Evolutionary conservation across 164 flowering plant genomes (phyloP).

Genomic region (Platanus orientalis): DNA sequence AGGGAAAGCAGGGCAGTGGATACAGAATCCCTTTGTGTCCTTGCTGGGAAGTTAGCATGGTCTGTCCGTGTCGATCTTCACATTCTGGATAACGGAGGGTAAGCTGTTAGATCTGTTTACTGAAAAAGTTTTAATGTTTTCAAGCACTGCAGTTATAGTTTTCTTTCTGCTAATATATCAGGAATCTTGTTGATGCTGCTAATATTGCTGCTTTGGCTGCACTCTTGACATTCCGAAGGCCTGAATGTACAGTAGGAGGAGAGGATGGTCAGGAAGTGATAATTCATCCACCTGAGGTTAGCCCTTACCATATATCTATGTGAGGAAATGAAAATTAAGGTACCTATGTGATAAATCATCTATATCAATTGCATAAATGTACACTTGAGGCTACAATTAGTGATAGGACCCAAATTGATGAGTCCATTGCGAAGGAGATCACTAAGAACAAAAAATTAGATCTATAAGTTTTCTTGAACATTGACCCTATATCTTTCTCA

Average conservation of each 20-base stretch:
- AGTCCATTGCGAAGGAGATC: too few species aligned
- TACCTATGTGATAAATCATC: not conserved
- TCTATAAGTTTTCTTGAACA: too few species aligned
- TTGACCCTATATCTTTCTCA: too few species aligned
- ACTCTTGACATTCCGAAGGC: slow-evolving; percentile 81
- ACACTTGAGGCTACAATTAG: too few species aligned
- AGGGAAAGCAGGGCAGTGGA: slow-evolving; percentile 98
- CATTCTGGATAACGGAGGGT: slow-evolving; percentile 97
- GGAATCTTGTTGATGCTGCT: slow-evolving; percentile 98
- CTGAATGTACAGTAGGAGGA: slow-evolving; percentile 87
- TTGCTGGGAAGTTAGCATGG: slow-evolving; percentile 90
- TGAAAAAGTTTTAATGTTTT: not conserved
- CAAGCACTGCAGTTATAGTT: not conserved
- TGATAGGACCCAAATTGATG: too few species aligned
- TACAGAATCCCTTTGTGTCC: slow-evolving; percentile 90
- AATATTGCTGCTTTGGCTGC: slow-evolving; percentile 97
- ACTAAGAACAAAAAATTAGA: too few species aligned
- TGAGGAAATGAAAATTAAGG: not conserved
- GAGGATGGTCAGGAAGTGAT: slow-evolving; percentile 83
- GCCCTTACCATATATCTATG: slow-evolving; percentile 8
- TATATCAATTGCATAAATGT: not conserved
- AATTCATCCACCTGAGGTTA: slow-evolving; percentile 86
- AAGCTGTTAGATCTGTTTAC: slow-evolving; percentile 12
- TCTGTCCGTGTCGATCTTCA: slow-evolving; percentile 89
- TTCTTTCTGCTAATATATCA: slow-evolving; percentile 23